These are phyloP conservation scores for Epichloe uncinata DNA, from an alignment of 2,329 filamentous ascomycete genomes.

Conservation along the genomic window DNA sequence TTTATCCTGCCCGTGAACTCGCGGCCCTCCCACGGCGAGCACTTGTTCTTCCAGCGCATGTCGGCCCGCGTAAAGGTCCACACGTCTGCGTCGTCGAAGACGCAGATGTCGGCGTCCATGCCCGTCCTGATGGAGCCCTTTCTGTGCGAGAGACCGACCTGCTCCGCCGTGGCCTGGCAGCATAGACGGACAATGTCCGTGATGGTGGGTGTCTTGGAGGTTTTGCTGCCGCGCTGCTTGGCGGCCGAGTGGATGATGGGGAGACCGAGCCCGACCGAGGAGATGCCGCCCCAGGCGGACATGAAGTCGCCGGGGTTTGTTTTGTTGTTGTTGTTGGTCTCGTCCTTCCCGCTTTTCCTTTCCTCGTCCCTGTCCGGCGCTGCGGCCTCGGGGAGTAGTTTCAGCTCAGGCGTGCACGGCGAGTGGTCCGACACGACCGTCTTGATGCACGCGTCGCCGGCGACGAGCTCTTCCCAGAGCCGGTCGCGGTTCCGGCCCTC, in stretches of 20 bases:
- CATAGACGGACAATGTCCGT: constrained; percentile 78
- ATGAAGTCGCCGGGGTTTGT: constrained; percentile 66
- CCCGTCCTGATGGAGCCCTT: constrained; percentile 71
- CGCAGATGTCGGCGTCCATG: constrained; percentile 76
- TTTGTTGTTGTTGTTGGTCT: not conserved
- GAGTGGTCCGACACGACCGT: constrained; percentile 94
- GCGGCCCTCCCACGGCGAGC: constrained; percentile 79
- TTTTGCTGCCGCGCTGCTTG: constrained; percentile 41
- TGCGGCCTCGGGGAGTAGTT: constrained; percentile 74
- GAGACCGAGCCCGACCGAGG: constrained; percentile 81
- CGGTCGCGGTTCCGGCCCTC: constrained; percentile 67
- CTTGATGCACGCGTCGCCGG: constrained; percentile 63
- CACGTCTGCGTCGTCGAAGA: constrained; percentile 74
- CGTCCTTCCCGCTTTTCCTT: no score
- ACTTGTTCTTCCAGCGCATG: constrained; percentile 92
- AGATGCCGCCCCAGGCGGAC: constrained; percentile 91
- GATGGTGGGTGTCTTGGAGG: constrained; percentile 36
- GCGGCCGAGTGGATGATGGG: constrained; percentile 80
- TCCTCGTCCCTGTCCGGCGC: no score
- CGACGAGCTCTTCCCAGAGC: constrained; percentile 71
- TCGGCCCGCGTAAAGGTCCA: constrained; percentile 64
- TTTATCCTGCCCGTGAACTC: constrained; percentile 62
- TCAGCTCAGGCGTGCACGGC: constrained; percentile 88
- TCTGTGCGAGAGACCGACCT: constrained; percentile 68
- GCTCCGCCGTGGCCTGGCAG: constrained; percentile 70